phyloP scores from a whole-genome alignment of 495 filamentous ascomycete species.

The Aspergillus affinis region DNA sequence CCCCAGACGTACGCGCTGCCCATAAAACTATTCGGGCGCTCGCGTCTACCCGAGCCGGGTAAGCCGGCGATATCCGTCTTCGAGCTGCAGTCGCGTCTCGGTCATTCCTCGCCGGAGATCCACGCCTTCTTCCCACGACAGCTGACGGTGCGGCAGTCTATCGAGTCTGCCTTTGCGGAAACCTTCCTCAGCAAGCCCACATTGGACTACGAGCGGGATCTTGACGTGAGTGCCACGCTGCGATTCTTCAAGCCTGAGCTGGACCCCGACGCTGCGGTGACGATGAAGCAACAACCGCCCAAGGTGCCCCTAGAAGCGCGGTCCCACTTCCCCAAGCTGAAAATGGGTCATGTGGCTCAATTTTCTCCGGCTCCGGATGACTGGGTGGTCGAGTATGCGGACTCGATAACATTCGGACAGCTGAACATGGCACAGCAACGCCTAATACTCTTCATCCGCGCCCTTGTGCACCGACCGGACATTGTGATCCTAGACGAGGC shows the following conservation, averaged over 20 bases:
- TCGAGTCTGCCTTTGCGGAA: slow-evolving; percentile 87
- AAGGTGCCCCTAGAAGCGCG: slow-evolving; percentile 8
- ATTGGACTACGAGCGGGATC: slow-evolving; percentile 52
- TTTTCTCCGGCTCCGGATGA: no score
- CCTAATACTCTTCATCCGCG: slow-evolving; percentile 79
- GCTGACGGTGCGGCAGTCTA: slow-evolving; percentile 68
- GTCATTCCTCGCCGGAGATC: slow-evolving; percentile 90
- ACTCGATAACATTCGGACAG: slow-evolving; percentile 67
- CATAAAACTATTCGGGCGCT: slow-evolving; percentile 79
- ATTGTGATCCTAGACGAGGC: slow-evolving; percentile 91
- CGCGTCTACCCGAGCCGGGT: slow-evolving; percentile 72
- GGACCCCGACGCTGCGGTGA: slow-evolving; percentile 44
- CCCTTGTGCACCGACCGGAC: slow-evolving; percentile 78
- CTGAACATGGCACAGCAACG: slow-evolving; percentile 78
- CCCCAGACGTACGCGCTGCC: slow-evolving; percentile 90
- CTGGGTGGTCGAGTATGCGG: slow-evolving; percentile 63
- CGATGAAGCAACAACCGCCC: slow-evolving; percentile 10
- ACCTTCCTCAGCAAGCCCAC: slow-evolving; percentile 72
- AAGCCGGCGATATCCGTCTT: slow-evolving; percentile 80
- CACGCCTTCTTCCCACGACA: slow-evolving; percentile 86
- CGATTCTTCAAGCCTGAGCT: slow-evolving; percentile 75
- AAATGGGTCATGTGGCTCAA: no score
- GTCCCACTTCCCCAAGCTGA: slow-evolving; percentile 11
- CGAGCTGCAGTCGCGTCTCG: slow-evolving; percentile 85
- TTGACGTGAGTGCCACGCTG: slow-evolving; percentile 62